Evolutionary conservation across 1,284 basidiomycete genomes (phyloP).

Genomic region (Pascua guehoae): DNA sequence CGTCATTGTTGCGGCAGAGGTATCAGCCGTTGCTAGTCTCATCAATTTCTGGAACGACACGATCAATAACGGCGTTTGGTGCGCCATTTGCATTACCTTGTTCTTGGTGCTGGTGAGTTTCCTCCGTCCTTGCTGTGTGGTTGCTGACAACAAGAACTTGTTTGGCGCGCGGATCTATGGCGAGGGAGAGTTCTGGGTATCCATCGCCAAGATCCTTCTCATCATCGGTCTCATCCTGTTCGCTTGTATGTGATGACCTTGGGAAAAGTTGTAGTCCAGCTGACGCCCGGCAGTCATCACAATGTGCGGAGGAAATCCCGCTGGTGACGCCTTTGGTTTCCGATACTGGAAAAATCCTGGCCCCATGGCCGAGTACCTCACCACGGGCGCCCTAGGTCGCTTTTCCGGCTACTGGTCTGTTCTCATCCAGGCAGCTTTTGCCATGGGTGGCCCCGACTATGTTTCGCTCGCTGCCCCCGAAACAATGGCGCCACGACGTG

Average conservation of each 20-base stretch:
- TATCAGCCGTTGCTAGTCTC: slow-evolving; percentile 5
- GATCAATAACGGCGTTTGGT: slow-evolving; percentile 11
- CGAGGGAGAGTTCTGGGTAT: slow-evolving; percentile 20
- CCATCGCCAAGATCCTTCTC: slow-evolving; percentile 16
- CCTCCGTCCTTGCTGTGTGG: neutral
- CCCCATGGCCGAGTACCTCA: slow-evolving; percentile 14
- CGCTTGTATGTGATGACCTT: too few relatives aligned
- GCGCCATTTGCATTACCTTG: slow-evolving; percentile 2
- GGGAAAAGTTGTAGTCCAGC: too few relatives aligned
- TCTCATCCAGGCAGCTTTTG: too few relatives aligned
- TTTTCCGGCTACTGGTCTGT: too few relatives aligned
- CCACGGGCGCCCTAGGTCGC: too few relatives aligned
- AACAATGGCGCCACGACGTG: slow-evolving; percentile 24
- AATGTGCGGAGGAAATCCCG: slow-evolving; percentile 31
- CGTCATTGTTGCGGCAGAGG: slow-evolving; percentile 10
- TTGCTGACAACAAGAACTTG: slow-evolving; percentile 7
- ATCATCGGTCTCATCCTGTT: slow-evolving; percentile 6
- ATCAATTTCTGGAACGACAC: slow-evolving; percentile 13
- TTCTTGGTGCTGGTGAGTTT: neutral
- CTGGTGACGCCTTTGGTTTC: slow-evolving; percentile 23
- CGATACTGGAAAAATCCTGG: slow-evolving; percentile 38
- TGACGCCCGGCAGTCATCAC: too few relatives aligned
- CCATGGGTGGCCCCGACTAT: slow-evolving; percentile 30
- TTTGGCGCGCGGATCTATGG: slow-evolving; percentile 13
- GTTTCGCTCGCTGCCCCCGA: slow-evolving; percentile 25